Percentiles rank a stretch among this genome's conserved stretches.
These are phyloP conservation scores for Rhodotorula paludigena DNA, from an alignment of 768 basidiomycete genomes.

Conservation along the genomic window DNA sequence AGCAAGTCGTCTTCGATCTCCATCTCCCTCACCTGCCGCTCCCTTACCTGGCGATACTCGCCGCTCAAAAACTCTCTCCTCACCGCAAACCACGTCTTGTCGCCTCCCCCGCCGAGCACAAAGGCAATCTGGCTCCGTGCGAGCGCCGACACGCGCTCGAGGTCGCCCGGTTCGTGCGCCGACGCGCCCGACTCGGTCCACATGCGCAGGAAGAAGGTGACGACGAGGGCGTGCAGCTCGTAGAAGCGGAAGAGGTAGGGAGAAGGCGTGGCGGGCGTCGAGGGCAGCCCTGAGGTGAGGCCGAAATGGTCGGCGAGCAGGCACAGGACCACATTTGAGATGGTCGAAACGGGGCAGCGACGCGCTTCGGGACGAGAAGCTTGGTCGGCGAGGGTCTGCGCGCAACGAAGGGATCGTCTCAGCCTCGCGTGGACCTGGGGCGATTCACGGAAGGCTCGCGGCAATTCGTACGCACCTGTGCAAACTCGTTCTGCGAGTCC, in stretches of 20 bases:
- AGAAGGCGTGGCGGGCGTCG: conserved; percentile 68
- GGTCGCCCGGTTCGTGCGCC: conserved; percentile 64
- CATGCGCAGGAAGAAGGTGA: conserved; percentile 84
- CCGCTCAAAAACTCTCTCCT: conserved; percentile 48
- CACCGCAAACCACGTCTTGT: conserved; percentile 74
- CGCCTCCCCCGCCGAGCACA: conserved; percentile 61
- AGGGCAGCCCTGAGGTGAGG: conserved; percentile 58
- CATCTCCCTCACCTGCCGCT: conserved; percentile 82
- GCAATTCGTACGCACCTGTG: conserved; percentile 54
- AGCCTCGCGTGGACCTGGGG: neutral
- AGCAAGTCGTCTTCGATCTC: conserved; percentile 82
- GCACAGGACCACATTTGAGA: conserved; percentile 79
- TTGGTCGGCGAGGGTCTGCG: conserved; percentile 73
- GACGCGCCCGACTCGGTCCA: conserved; percentile 83
- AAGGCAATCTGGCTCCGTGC: conserved; percentile 80
- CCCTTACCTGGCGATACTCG: conserved; percentile 54
- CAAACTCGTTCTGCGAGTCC: conserved; percentile 65
- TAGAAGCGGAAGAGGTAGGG: conserved; percentile 83
- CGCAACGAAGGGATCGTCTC: neutral
- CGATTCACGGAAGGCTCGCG: neutral
- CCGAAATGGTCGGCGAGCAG: conserved; percentile 78
- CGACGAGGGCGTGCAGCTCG: conserved; percentile 72
- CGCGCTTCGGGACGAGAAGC: conserved; percentile 65
- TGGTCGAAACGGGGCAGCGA: conserved; percentile 74
- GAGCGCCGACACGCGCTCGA: conserved; percentile 68